Evolutionary conservation across 2,329 filamentous ascomycete species (phyloP), one percentile per base, ranked within the genome.

Genomic region (Kalaharituber pfeilii): DNA sequence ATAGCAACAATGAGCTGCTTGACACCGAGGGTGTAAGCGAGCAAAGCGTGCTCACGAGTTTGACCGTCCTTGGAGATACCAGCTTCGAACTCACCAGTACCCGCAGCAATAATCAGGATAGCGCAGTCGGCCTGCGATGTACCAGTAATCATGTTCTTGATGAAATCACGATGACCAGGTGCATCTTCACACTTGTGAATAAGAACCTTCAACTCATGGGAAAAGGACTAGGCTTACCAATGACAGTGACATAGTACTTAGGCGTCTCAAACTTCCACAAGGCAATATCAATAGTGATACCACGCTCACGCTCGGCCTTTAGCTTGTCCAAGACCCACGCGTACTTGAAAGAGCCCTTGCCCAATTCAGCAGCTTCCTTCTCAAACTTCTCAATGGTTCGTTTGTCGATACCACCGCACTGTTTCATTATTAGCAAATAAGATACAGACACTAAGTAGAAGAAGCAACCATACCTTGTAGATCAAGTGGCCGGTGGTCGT

Each of bases 101-200:
- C 91, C 70, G 91, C 87, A 69, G 89, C 91, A 76, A 98, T 98
- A 78, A 98, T 96, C 80, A 98, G 88, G 74, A 98, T 86, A 71
- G 91, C 91, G 78, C 91, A 96, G 72, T 98, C 91, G 69, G 91
- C 91, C 84, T 96, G 91, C 75, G 91, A 98, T 71, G 91, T 96
- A 88, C 91, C 91, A 84, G 91, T 96, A 75, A 98, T 98, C 91
- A 98, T 98, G 88, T 96, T 98, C 89, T 98, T 98, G 86, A 98
- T 96, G 82, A 96, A 98, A 73, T 98, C 91, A 91, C 91, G 89
- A 78, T 98, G 91, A 77, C 91, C 91, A 70, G 91, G 91, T 74
- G 91, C 91, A 71, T 98, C 86, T 84, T 65, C n/a, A n/a, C n/a
- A n/a, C n/a, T n/a, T n/a, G n/a, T n/a, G n/a, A n/a, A n/a, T n/a